Percentiles rank a stretch among this genome's conserved stretches.
Evolutionary conservation across 148 eudicot genomes (phyloP).

Genomic region (Chenopodium quinoa): DNA sequence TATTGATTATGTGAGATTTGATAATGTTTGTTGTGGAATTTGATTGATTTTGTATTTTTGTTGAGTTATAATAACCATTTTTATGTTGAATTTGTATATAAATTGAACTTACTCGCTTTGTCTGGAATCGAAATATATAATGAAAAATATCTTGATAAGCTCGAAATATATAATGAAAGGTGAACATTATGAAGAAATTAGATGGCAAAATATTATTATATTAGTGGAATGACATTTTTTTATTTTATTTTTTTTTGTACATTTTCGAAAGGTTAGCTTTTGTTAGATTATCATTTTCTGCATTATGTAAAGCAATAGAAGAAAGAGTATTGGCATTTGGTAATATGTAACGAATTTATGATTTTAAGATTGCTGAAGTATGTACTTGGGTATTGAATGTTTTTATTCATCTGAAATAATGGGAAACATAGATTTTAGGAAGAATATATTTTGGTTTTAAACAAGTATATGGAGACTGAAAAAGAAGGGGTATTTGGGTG

Average conservation of each 20-base stretch:
- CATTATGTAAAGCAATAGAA: background rate
- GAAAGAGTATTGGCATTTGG: background rate
- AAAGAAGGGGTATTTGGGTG: background rate
- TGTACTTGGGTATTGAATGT: background rate
- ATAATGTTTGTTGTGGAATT: background rate
- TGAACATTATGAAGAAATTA: background rate
- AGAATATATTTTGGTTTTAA: background rate
- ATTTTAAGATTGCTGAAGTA: background rate
- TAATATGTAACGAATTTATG: background rate
- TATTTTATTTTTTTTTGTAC: no score
- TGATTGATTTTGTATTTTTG: background rate
- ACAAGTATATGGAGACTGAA: background rate
- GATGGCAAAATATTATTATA: background rate
- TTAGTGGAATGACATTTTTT: background rate
- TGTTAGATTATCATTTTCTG: background rate
- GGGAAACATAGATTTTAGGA: background rate
- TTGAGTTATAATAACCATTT: no score
- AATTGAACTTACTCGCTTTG: no score
- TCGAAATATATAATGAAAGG: background rate
- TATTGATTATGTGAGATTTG: background rate
- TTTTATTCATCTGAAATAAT: background rate
- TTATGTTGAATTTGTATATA: background rate
- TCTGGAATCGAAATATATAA: no score
- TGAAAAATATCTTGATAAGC: no score
- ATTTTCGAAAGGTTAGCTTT: background rate